Conservation (phyloP, 495 filamentous ascomycete genomes). For the Chaetomidium leptoderma region DNA sequence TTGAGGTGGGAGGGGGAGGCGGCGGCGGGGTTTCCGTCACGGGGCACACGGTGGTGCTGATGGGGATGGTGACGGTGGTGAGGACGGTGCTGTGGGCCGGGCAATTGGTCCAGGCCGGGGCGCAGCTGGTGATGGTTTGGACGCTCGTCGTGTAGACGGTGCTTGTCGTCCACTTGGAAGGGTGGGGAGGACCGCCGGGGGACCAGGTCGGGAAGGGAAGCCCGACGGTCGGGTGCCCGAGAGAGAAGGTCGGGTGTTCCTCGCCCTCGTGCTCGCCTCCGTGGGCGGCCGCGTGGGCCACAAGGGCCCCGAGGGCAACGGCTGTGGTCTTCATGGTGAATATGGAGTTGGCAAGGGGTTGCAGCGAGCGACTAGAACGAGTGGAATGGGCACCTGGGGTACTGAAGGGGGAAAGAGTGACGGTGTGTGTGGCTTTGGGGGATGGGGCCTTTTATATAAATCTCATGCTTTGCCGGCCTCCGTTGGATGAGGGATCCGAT, state of each 20-base stretch:
- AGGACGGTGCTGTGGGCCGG: conserved; percentile 32
- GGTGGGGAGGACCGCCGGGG: background rate
- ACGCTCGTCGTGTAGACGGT: conserved; percentile 31
- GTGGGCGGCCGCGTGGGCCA: conserved; percentile 26
- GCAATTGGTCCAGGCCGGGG: conserved; percentile 26
- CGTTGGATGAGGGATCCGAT: background rate
- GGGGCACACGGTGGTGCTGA: conserved; percentile 39
- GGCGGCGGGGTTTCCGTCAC: conserved; percentile 24
- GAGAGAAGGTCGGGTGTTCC: conserved; percentile 10
- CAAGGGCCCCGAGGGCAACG: conserved; percentile 28
- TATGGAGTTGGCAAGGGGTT: background rate
- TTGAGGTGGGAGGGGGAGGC: conserved; percentile 15
- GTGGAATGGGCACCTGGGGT: conserved; percentile 25
- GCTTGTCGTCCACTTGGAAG: conserved; percentile 31
- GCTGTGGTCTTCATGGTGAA: conserved; percentile 26
- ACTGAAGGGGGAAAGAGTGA: conserved; percentile 18
- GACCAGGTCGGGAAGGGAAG: background rate
- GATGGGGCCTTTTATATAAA: conserved; percentile 4
- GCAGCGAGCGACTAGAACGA: conserved; percentile 28
- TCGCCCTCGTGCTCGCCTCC: conserved; percentile 6
- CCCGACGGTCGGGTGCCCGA: conserved; percentile 2
- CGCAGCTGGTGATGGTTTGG: conserved; percentile 32
- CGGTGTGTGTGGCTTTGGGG: background rate
- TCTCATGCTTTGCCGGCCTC: background rate
- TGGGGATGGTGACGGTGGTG: conserved; percentile 33